Evolutionary conservation across 2,329 filamentous ascomycete genomes (phyloP), one percentile per base, ranked within the genome.

Genomic region (Diaporthe vaccinii): DNA sequence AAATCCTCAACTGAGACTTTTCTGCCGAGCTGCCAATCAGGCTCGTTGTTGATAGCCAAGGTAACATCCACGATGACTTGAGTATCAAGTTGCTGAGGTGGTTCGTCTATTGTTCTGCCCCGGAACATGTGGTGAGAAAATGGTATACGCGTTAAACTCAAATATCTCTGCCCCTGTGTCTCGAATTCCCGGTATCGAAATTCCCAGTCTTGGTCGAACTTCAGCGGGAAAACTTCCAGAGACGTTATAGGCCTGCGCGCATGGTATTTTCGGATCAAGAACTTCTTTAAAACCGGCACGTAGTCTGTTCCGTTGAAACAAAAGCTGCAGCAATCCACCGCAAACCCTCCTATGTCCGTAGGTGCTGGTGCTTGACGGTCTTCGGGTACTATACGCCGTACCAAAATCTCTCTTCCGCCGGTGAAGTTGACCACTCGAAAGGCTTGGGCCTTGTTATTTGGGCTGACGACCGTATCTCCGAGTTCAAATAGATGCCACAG

Each of bases 21-120:
- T 25, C 17, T n/a, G 25, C 22, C 4, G 9, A 57, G 46, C 28
- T 59, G 67, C 51, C 53, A 57, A 28, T 59, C 51, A 6, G 39
- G 31, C 51, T 58, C 65, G 9, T 34, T 25, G 28, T 71, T 72
- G 28, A 74, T 28, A 28, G 73, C 73, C 46, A 74, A 46, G 14
- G 65, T 71, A 2, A 74, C 57, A 53, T 74, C 73, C 36, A 74
- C 73, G 25, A 74, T 59, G 10, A 74, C 73, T 58, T 72, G 73
- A n/a, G 49, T 31, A 44, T 74, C 65, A 4, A 74, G 46, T 20
- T 74, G 62, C 31, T 74, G 73, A n/a, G 73, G 73, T 28, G 73
- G 73, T 12, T 74, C 73, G 44, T 74, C 73, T 25, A 71, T 51
- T 28, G 73, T 74, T 31, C 1, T 71, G 49, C 73, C 73, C 14